Base-by-base conservation (phyloP, 805 yeast genomes). In the Wickerhamomyces bovis region DNA sequence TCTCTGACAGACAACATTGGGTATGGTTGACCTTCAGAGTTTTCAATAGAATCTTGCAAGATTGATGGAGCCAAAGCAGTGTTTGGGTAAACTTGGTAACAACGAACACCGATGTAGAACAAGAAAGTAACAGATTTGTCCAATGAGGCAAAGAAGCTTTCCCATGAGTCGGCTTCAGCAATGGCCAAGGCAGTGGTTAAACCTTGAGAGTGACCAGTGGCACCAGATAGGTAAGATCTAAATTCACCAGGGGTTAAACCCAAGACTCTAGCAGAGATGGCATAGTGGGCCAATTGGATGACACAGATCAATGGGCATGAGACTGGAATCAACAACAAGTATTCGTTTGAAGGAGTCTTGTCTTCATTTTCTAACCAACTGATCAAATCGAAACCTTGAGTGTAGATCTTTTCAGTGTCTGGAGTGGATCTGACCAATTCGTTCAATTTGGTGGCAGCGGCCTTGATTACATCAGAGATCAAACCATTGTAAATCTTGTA, bases 251-350 rank as follows among this genome's bases (percentile, higher is more conserved):
- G 99, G 51, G 88, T 79, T 54, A 83, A 71, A 55, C 96, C 96
- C 55, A 92, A 75, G 39, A 86, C 76, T 66, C 82, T 82, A 61
- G 95, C 85, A 43, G 97, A 83, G 55, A 92, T 80, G 49, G 92
- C 89, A 66, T 84, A 92, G 72, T 94, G 97, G 57, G 92, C 85
- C 62, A 94, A 77, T 72, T 94, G 99, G 64, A 92, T 89, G 46
- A 90, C 85, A 72, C 97, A 94, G 62, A 94, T 94, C 62, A 92
- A 77, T n/a, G 99, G 99, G 68, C 97, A 92, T 26, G 95, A 85
- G 39, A 94, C 89, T 47, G 98, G 97, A 42, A 92, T 95, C 20
- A 88, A 81, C 57, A 94, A 76, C 55, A 94, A 73, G 65, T 90
- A 90, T 66, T 89, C 95, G 58, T 73, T 80, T 61, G 87, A 88